Percentiles rank a stretch among this genome's conserved stretches.
Conservation (phyloP, 2,329 filamentous ascomycete species). For the Phialocephala subalpina region DNA sequence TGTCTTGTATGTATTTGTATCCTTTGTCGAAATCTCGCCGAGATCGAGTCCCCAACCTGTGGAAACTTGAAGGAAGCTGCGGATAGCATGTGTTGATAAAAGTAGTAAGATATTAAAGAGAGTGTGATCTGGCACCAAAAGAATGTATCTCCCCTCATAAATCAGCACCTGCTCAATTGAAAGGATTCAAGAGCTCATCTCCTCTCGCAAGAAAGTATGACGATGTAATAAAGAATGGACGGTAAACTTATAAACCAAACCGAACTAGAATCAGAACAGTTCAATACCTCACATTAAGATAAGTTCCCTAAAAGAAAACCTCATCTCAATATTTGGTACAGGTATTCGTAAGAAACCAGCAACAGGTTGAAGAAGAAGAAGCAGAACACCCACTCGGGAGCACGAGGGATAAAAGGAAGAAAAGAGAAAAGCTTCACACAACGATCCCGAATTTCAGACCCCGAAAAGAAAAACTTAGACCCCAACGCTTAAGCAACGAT, state of each 20-base stretch:
- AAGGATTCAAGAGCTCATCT: constrained; percentile 13
- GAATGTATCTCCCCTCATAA: constrained; percentile 19
- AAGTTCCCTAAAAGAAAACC: neutral
- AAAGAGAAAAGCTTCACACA: neutral
- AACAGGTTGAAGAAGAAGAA: constrained; percentile 3
- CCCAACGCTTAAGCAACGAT: neutral
- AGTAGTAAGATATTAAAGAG: constrained; percentile 14
- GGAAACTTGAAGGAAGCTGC: constrained; percentile 12
- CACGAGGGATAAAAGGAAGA: constrained; percentile 11
- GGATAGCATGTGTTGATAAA: constrained; percentile 19
- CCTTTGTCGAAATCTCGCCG: constrained; percentile 2
- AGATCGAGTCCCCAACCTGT: constrained; percentile 12
- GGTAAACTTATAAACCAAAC: constrained; percentile 12
- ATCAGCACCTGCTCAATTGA: constrained; percentile 4
- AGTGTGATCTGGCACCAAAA: constrained; percentile 27
- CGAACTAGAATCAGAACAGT: constrained; percentile 13
- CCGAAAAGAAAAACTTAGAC: too few relatives aligned
- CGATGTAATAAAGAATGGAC: neutral
- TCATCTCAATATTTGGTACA: constrained; percentile 1
- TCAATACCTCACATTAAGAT: constrained; percentile 4
- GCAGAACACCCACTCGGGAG: constrained; percentile 9
- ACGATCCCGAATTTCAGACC: neutral
- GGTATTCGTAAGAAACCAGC: neutral
- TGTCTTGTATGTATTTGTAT: neutral
- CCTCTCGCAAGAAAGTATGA: neutral